phyloP scores from a whole-genome alignment of 129 eudicot species.

The Mikania micrantha region DNA sequence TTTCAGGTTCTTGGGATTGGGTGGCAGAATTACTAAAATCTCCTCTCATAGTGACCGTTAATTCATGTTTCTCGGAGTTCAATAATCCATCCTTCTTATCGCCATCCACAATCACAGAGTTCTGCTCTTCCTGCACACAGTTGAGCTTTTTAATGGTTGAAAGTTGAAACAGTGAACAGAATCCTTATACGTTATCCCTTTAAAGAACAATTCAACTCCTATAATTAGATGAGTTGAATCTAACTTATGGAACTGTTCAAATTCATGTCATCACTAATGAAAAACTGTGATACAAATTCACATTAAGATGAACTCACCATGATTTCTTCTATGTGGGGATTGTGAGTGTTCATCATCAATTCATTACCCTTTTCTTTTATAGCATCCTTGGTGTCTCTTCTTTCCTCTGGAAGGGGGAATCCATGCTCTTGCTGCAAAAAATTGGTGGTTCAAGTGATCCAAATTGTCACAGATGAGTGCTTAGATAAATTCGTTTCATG shows the following conservation, averaged over 20 bases:
- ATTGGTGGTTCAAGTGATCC: background rate
- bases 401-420: background rate
- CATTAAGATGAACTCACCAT: constrained; percentile 15
- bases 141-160: background rate
- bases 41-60: background rate
- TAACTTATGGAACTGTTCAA: background rate
- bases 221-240: background rate
- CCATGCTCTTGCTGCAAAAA: background rate
- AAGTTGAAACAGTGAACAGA: background rate
- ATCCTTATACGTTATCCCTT: background rate
- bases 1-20: background rate
- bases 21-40: background rate
- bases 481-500: background rate
- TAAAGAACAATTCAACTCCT: background rate
- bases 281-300: background rate
- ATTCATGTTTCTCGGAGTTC: constrained; percentile 12
- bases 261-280: background rate
- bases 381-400: background rate
- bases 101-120: background rate
- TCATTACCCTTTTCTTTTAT: background rate
- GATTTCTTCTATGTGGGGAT: background rate
- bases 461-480: background rate
- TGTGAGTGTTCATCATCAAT: background rate
- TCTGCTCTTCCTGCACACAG: constrained; percentile 11
- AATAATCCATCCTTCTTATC: background rate